Evolutionary conservation across 352 stramenopile genomes (phyloP).

Genomic region (Globisporangium polare): DNA sequence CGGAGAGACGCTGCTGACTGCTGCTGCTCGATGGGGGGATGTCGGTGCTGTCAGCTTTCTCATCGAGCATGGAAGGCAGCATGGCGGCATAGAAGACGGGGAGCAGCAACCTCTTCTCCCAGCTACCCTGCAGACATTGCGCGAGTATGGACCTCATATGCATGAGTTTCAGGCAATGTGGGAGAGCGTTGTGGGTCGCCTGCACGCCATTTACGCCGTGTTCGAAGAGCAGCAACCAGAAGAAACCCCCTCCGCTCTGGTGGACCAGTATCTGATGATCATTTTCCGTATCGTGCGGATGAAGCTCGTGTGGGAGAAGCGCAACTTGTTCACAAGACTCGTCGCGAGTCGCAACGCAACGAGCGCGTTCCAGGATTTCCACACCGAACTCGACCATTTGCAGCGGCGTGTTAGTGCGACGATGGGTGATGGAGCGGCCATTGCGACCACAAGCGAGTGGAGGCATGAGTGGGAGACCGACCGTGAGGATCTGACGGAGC

Average conservation of each 20-base stretch:
- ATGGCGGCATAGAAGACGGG: neutral
- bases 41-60: conserved; percentile 19
- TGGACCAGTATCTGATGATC: conserved; percentile 5
- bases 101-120: neutral
- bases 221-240: neutral
- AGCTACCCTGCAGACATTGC: conserved; percentile 2
- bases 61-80: conserved; percentile 5
- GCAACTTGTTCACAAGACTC: conserved; percentile 1
- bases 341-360: conserved; percentile 1
- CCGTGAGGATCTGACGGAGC: neutral
- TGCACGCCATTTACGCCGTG: neutral
- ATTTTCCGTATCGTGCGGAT: neutral
- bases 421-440: neutral
- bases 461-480: neutral
- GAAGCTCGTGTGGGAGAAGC: conserved; percentile 2
- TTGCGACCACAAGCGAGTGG: neutral
- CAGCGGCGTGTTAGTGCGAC: neutral
- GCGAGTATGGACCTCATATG: neutral
- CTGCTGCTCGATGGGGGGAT: conserved; percentile 18
- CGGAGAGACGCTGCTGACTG: conserved; percentile 8
- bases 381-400: conserved; percentile 8
- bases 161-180: neutral
- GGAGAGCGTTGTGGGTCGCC: neutral
- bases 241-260: neutral
- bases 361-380: conserved; percentile 2